Base-by-base conservation (phyloP, 768 basidiomycete genomes). In the Tulasnella sp. region DNA sequence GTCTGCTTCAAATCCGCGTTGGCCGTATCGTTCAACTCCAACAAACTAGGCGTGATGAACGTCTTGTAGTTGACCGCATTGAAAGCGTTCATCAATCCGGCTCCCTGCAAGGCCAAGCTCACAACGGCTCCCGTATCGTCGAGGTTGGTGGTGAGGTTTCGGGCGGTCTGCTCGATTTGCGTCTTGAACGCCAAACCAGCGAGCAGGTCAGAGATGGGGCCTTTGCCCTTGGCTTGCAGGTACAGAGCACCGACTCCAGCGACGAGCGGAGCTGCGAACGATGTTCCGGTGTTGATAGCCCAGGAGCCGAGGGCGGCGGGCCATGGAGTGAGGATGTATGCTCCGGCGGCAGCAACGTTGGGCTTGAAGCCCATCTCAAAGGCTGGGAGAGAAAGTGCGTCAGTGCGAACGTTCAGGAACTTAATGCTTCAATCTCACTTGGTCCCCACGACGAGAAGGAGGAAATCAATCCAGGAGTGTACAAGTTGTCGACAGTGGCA, bases 11-110 rank as follows among this genome's bases (percentile, higher is more conserved):
- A 76, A 12, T 81, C 56, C 77, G 84, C 82, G 82, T 84, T 80
- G 40, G 83, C 83, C 3, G 87, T 87, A 81, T 87, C 87, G 82
- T 88, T 88, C 40, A 87, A 82, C 36, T 83, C 71, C 31, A 87
- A 80, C 76, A 85, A 83, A 36, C 84, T 81, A 3, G 86, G 86
- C 18, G 83, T 80, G 73, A 87, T 68, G 46, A 84, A 52, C 10
- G 85, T 82, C 27, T 80, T 82, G 46, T 83, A 82, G 71, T 84
- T 81, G 76, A 87, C 82, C 8, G 86, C 85, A 46, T 84, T 82
- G 80, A 84, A 86, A n/a, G 84, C 83, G 76, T 86, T 82, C 58
- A 87, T 74, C 68, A 84, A 77, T 38, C 83, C 83, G 12, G 81
- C 81, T n/a, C 83, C 83, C 52, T 82, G 81, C 68, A 78, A 75